Evolutionary conservation across 2,329 filamentous ascomycete species (phyloP), one percentile per base, ranked within the genome.

Genomic region (Fusarium sp.): DNA sequence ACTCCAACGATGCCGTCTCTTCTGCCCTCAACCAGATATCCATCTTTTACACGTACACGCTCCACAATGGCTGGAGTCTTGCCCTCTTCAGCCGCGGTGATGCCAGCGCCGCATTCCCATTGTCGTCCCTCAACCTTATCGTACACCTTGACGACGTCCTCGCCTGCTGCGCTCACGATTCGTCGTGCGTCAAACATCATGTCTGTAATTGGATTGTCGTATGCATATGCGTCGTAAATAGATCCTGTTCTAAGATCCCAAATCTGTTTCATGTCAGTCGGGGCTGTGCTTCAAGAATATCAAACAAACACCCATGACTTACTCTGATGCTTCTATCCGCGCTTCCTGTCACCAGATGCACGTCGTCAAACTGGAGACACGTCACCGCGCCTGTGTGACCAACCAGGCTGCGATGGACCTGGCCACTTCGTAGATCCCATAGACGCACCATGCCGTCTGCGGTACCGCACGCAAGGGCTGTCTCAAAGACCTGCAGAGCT

Each of bases 171-270:
- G 48, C 91, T 87, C 31, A 95, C 93, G 67, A 99, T 99, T 46
- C 93, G 88, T 48, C 93, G 88, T 12, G 87, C 80, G 77, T 99
- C 95, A 75, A 99, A 99, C 89, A 96, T 96, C 93, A 98, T 97
- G 81, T 90, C 92, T 29, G 93, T 96, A 54, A 99, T 86, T 0
- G 93, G 88, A 71, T 91, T 85, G 73, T 98, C 93, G 78, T 98
- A 99, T 22, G 94, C 95, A 76, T 93, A 99, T 15, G 94, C 95
- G 75, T 99, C 95, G 75, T 91, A 91, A 69, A 99, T 97, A 31
- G 93, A 93, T 41, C 95, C 95, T 11, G 93, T 98, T 51, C 95
- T 91, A 53, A 99, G 89, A 78, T 99, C 95, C 95, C 95, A 99
- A 74, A 99, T 98, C 93, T 98, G 73, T n/a, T 25, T 11, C 22